Base-by-base conservation (phyloP, 2,329 filamentous ascomycete species). In the Aureobasidium musti region DNA sequence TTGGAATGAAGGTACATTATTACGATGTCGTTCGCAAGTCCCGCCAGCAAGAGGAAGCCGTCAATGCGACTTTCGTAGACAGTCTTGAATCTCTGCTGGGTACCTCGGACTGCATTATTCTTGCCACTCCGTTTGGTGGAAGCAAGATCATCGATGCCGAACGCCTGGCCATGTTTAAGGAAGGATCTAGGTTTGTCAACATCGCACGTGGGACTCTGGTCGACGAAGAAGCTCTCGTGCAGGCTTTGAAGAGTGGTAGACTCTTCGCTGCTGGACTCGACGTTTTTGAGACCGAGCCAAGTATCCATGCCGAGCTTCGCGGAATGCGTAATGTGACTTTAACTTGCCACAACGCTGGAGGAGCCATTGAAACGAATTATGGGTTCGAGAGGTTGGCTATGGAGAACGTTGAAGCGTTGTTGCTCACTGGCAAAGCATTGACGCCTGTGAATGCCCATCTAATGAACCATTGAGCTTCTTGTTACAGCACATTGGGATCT, bases 1-100 rank as follows among this genome's bases (percentile, higher is more conserved):
- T 91, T 70, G 87, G 84, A 49, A 91, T 92, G 89, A 77, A 81
- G 47, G 83, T 92, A 41, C 77, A 82, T 67, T 91, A 90, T 73
- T 81, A 84, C 72, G 87, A 91, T 74, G 76, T 89, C 0, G 74
- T 80, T 52, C 79, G 83, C 68, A 83, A 86, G 69, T 72, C 79
- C 0, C 61, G 73, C 1, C 77, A 79, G 35, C 72, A 80, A 7
- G 83, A 86, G 71, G 72, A 75, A 5, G 73, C 74, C 0, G 68
- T 87, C 19, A 83, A 84, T 39, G 87, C 84, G 1, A 80, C 75
- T 1, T 88, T 82, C 73, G 84, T 85, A 70, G 70, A 72, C 1
- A 78, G 77, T 1, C 76, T 91, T 5, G 79, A 83, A 50, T 76
- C 77, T 21, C 78, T 91, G 49, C 72, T 89, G 2, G 72, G 72